Percentiles rank a stretch among this genome's conserved stretches.
Evolutionary conservation across 164 flowering plant genomes (phyloP).

Genomic region (Sedum album): DNA sequence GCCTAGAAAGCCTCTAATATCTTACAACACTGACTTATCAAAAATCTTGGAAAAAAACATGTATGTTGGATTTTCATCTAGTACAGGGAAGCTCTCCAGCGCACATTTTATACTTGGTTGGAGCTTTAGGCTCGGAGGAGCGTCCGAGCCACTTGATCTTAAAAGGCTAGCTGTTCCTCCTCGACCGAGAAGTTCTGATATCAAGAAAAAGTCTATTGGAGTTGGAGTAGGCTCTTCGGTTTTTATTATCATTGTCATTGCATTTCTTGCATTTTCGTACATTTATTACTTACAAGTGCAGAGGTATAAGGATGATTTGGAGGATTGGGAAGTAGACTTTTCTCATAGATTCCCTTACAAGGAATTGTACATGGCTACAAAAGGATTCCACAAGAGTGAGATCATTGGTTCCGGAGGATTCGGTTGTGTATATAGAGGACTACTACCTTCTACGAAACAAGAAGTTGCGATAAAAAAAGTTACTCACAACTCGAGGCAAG

Average conservation of each 20-base stretch:
- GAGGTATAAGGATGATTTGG: conserved; percentile 7
- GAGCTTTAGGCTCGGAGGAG: conserved; percentile 37
- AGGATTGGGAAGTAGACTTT: conserved; percentile 16
- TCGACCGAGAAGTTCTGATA: not conserved
- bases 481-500: conserved; percentile 8
- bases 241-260: not conserved
- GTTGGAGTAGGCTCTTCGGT: conserved; percentile 13
- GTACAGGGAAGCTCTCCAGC: conserved; percentile 25
- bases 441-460: not conserved
- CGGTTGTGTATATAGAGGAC: conserved; percentile 6
- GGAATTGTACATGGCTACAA: conserved; percentile 15
- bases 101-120: conserved; percentile 51
- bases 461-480: conserved; percentile 6
- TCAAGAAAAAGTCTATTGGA: conserved; percentile 12
- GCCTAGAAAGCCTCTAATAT: conserved; percentile 29
- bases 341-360: conserved; percentile 14
- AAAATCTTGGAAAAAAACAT: conserved; percentile 17
- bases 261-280: not conserved
- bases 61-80: conserved; percentile 47
- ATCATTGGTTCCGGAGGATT: conserved; percentile 9
- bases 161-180: conserved; percentile 27
- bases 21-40: conserved; percentile 16
- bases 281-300: not conserved
- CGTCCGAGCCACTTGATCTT: conserved; percentile 19
- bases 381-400: conserved; percentile 10